phyloP scores from a whole-genome alignment of 331 rosid genomes.

The Cydonia oblonga region DNA sequence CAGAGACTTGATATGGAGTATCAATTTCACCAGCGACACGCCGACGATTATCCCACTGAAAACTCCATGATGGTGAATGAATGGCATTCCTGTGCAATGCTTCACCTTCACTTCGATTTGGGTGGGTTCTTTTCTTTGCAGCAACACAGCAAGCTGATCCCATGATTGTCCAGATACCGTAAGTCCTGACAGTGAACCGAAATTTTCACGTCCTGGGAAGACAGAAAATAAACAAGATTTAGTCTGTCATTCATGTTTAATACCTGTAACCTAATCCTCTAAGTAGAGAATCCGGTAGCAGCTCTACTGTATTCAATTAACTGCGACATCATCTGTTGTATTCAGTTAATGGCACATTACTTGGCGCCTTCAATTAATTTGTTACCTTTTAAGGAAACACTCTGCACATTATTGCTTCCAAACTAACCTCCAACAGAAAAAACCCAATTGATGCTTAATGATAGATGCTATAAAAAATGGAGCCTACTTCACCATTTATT shows the following conservation, averaged over 20 bases:
- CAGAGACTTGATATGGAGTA: conserved; percentile 26
- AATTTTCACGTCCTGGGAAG: background rate
- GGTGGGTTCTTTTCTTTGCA: conserved; percentile 38
- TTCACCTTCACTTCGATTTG: conserved; percentile 15
- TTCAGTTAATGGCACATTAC: background rate
- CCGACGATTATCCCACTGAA: conserved; percentile 52
- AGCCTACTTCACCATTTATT: too few species aligned
- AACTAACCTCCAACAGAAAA: background rate
- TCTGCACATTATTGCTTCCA: background rate
- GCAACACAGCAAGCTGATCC: conserved; percentile 32
- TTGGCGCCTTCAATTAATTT: background rate
- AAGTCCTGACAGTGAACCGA: background rate
- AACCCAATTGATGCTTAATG: too few species aligned
- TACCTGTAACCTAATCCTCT: background rate
- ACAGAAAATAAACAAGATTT: background rate
- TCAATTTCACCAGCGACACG: conserved; percentile 47
- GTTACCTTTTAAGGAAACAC: background rate
- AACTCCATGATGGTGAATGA: conserved; percentile 66
- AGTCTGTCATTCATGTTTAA: background rate
- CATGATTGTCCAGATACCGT: background rate
- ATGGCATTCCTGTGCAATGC: conserved; percentile 24
- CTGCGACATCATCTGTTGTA: too few species aligned
- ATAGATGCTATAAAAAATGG: too few species aligned
- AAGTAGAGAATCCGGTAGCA: background rate
- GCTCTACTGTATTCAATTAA: background rate